These are phyloP conservation scores for Pythium coloratum DNA, from an alignment of 352 stramenopile genomes.

Conservation along the genomic window DNA sequence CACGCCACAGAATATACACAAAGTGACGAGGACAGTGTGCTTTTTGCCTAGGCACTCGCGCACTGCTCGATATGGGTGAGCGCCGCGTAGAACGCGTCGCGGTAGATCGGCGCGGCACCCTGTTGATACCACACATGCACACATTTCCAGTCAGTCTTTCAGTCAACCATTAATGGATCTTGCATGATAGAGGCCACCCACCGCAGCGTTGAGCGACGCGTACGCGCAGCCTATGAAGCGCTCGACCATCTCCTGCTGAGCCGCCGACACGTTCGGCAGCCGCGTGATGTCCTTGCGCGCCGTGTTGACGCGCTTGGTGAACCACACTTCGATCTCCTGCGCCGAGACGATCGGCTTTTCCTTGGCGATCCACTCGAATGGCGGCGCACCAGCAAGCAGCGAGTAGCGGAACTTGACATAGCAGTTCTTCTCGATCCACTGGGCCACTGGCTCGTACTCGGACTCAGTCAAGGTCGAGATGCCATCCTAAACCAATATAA, in stretches of 20 bases:
- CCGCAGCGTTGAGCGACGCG: conserved; percentile 23
- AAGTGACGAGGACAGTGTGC: neutral
- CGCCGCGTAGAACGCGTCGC: conserved; percentile 16
- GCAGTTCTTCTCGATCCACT: conserved; percentile 34
- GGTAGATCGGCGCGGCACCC: conserved; percentile 8
- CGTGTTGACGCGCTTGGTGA: conserved; percentile 27
- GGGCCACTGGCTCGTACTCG: neutral
- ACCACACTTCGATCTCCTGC: conserved; percentile 32
- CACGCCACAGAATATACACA: neutral
- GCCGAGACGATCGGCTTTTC: conserved; percentile 19
- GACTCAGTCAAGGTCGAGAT: neutral
- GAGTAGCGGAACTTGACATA: conserved; percentile 59
- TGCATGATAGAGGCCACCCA: conserved; percentile 11
- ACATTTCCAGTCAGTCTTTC: neutral
- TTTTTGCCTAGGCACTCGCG: neutral
- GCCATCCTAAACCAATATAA: neutral
- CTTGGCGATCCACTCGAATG: conserved; percentile 44
- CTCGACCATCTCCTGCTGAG: conserved; percentile 23
- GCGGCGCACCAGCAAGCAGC: conserved; percentile 34
- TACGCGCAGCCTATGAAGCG: conserved; percentile 31
- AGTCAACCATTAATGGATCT: too few relatives aligned
- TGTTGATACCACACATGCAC: neutral
- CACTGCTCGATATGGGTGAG: conserved; percentile 17
- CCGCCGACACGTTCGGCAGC: conserved; percentile 20
- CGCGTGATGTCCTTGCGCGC: conserved; percentile 26